phyloP scores from a whole-genome alignment of 208 protist genomes.

The Trypanosoma congolense region DNA sequence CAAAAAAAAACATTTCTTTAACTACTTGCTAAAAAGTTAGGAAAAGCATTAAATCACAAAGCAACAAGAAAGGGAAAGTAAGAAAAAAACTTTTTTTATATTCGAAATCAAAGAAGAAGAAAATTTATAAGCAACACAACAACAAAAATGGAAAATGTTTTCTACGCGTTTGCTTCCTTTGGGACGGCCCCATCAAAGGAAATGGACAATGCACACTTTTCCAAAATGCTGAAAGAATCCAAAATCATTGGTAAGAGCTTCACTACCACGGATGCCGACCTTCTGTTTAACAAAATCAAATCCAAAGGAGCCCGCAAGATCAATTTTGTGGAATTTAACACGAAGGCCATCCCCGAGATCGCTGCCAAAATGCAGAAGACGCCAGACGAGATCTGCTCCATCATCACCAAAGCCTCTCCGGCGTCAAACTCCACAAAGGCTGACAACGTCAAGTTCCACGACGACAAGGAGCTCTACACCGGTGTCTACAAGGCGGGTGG shows the following conservation, averaged over 20 bases:
- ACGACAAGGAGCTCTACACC: conserved; percentile 89
- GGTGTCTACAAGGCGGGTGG: conserved; percentile 86
- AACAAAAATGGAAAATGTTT: conserved; percentile 46
- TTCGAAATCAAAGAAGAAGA: background rate
- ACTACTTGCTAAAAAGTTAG: no score
- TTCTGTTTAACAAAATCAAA: conserved; percentile 90
- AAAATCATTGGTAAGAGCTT: conserved; percentile 89
- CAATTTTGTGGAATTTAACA: conserved; percentile 62
- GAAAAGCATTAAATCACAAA: no score
- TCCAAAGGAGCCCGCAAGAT: conserved; percentile 86
- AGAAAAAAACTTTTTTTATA: conserved; percentile 1
- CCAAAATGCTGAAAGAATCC: conserved; percentile 89
- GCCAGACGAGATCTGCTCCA: conserved; percentile 48
- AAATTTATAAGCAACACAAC: conserved; percentile 9
- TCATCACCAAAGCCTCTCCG: conserved; percentile 42
- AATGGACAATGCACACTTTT: conserved; percentile 89
- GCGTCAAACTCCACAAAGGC: conserved; percentile 75
- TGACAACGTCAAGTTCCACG: conserved; percentile 84
- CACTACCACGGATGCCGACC: conserved; percentile 83
- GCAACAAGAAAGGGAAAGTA: no score
- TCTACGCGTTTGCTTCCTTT: conserved; percentile 87
- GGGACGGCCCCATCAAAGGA: conserved; percentile 76
- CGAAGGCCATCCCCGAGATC: conserved; percentile 76
- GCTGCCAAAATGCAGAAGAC: conserved; percentile 85
- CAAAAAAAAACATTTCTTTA: no score